Conservation (phyloP, 257 asterid species). For the Fraxinus quadrangulata region DNA sequence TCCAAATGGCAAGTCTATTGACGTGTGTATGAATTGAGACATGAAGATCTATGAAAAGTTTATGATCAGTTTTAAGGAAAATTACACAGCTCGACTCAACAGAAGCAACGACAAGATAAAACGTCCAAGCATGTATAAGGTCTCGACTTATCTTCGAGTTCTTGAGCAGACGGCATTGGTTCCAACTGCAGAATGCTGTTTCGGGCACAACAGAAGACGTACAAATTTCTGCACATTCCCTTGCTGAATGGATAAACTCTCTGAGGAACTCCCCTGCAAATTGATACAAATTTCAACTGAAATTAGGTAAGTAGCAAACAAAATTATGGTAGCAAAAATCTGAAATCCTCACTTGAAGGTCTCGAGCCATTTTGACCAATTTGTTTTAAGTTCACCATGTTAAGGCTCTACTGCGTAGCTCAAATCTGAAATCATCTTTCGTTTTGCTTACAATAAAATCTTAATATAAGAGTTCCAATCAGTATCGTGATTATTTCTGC, state of each 20-base stretch:
- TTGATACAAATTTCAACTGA: slow-evolving; percentile 6
- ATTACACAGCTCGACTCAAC: slow-evolving; percentile 5
- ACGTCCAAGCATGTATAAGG: slow-evolving; percentile 79
- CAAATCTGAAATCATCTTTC: neutral
- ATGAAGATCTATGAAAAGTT: neutral
- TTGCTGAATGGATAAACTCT: slow-evolving; percentile 85
- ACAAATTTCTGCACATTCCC: slow-evolving; percentile 87
- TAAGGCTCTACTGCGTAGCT: neutral
- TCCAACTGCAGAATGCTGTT: slow-evolving; percentile 61
- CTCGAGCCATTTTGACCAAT: neutral
- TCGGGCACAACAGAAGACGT: slow-evolving; percentile 59
- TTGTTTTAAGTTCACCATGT: too few species aligned
- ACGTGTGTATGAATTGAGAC: neutral
- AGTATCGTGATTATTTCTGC: neutral
- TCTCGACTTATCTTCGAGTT: slow-evolving; percentile 67
- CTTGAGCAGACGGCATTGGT: slow-evolving; percentile 62
- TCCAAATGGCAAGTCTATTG: neutral
- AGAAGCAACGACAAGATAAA: slow-evolving; percentile 81
- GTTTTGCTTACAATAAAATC: neutral
- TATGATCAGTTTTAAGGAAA: neutral
- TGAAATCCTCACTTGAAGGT: too few species aligned
- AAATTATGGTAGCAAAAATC: too few species aligned
- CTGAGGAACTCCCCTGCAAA: slow-evolving; percentile 79
- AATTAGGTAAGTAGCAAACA: neutral
- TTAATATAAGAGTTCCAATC: neutral